Conservation (phyloP, 192 early-diverging fungal species). For the Chytriomyces confervae region DNA sequence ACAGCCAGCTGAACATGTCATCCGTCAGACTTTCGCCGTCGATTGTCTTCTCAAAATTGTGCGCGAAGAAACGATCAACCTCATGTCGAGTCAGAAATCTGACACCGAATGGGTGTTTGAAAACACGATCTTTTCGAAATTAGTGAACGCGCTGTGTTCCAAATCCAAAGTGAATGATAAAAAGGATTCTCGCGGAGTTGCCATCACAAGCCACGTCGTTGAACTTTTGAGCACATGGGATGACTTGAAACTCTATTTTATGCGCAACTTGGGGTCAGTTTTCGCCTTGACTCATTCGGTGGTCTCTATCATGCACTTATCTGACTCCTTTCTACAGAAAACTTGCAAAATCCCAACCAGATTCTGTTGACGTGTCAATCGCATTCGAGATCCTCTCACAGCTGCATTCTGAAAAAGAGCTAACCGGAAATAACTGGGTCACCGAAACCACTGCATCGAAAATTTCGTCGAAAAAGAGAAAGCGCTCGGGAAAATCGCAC, state of each 20-base stretch:
- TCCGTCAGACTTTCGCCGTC: conserved; percentile 63
- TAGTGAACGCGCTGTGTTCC: conserved; percentile 17
- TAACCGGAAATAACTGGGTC: conserved; percentile 22
- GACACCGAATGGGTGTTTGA: conserved; percentile 14
- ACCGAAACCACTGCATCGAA: background rate
- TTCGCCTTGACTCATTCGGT: background rate
- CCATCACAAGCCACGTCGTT: conserved; percentile 65
- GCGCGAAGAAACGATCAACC: conserved; percentile 63
- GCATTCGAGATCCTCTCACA: conserved; percentile 26
- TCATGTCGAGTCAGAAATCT: conserved; percentile 16
- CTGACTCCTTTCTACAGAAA: conserved; percentile 29
- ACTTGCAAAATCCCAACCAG: conserved; percentile 10
- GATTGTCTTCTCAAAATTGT: conserved; percentile 76
- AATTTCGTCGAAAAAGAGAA: conserved; percentile 1
- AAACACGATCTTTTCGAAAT: conserved; percentile 60
- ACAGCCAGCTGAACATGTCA: background rate
- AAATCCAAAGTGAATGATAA: background rate
- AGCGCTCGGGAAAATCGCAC: background rate
- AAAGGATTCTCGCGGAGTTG: background rate
- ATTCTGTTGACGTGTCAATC: conserved; percentile 11
- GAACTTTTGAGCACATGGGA: conserved; percentile 81
- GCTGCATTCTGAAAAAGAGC: background rate
- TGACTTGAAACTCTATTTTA: conserved; percentile 86
- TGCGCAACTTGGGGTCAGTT: conserved; percentile 64
- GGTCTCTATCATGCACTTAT: background rate